These are phyloP conservation scores for Eimeria sp. DNA, from an alignment of 169 alveolate genomes.

Conservation along the genomic window DNA sequence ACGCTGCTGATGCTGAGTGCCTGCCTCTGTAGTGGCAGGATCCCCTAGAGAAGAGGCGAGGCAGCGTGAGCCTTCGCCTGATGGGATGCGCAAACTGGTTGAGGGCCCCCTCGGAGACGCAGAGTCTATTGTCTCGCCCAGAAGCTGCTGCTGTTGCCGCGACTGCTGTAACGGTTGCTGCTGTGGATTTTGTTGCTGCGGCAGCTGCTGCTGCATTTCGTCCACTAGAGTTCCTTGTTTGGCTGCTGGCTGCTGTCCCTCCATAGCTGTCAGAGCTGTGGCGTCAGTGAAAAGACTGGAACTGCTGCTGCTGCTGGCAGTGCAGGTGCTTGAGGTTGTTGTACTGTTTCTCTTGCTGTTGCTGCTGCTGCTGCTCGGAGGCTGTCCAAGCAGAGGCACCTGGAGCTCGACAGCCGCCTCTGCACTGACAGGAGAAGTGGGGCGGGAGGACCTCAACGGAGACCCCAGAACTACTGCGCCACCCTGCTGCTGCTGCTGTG, in stretches of 20 bases:
- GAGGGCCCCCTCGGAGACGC: slow-evolving; percentile 23
- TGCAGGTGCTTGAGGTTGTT: neutral
- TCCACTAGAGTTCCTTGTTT: neutral
- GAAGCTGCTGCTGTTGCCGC: neutral
- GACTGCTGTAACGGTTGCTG: neutral
- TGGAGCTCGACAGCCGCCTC: neutral
- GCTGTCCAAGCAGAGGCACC: slow-evolving; percentile 28
- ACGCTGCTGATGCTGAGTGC: neutral
- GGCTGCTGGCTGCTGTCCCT: neutral
- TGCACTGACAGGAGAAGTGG: neutral
- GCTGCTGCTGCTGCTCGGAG: slow-evolving; percentile 53
- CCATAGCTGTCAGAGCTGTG: neutral
- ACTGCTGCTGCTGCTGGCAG: slow-evolving; percentile 39
- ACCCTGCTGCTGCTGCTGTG: slow-evolving; percentile 45
- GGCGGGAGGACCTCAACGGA: slow-evolving; percentile 1
- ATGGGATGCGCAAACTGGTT: neutral
- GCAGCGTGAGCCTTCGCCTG: neutral
- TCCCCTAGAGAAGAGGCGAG: neutral
- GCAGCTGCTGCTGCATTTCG: slow-evolving; percentile 16
- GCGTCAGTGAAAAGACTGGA: neutral
- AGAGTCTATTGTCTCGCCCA: neutral
- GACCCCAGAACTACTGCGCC: neutral
- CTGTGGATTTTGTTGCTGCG: neutral
- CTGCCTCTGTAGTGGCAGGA: neutral
- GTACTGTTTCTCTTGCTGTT: slow-evolving; percentile 20